Evolutionary conservation across 208 protist genomes (phyloP).

Genomic region (Trypanosoma melophagium): DNA sequence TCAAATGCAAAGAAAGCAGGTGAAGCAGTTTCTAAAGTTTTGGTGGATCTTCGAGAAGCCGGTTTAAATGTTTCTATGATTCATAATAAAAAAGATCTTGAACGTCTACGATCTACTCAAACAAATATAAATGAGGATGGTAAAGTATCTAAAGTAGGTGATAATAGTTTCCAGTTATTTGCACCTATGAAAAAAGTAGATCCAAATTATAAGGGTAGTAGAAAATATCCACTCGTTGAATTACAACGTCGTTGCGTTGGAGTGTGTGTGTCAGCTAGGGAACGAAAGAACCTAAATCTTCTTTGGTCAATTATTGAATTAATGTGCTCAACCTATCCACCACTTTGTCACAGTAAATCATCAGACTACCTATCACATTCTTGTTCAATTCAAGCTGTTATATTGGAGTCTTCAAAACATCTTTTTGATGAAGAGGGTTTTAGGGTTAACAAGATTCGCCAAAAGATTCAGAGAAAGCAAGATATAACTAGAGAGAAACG

Average conservation of each 20-base stretch:
- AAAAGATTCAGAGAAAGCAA: slow-evolving; percentile 47
- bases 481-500: slow-evolving; percentile 34
- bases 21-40: slow-evolving; percentile 36
- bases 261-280: slow-evolving; percentile 73
- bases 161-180: slow-evolving; percentile 38
- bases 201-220: slow-evolving; percentile 69
- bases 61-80: slow-evolving; percentile 75
- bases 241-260: slow-evolving; percentile 71
- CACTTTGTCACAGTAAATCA: slow-evolving; percentile 56
- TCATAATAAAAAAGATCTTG: slow-evolving; percentile 40
- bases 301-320: slow-evolving; percentile 68
- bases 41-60: slow-evolving; percentile 49
- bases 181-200: slow-evolving; percentile 68
- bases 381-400: slow-evolving; percentile 73
- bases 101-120: slow-evolving; percentile 14
- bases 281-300: slow-evolving; percentile 48
- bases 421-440: slow-evolving; percentile 89
- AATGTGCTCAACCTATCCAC: slow-evolving; percentile 36
- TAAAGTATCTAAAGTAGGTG: not conserved
- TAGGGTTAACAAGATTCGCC: slow-evolving; percentile 47
- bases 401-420: slow-evolving; percentile 89
- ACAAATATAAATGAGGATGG: not conserved
- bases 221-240: slow-evolving; percentile 55
- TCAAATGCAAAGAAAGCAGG: slow-evolving; percentile 53
- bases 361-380: slow-evolving; percentile 47